Conservation (phyloP, 2,329 filamentous ascomycete genomes). For the Monilinia vaccinii-corymbosi region DNA sequence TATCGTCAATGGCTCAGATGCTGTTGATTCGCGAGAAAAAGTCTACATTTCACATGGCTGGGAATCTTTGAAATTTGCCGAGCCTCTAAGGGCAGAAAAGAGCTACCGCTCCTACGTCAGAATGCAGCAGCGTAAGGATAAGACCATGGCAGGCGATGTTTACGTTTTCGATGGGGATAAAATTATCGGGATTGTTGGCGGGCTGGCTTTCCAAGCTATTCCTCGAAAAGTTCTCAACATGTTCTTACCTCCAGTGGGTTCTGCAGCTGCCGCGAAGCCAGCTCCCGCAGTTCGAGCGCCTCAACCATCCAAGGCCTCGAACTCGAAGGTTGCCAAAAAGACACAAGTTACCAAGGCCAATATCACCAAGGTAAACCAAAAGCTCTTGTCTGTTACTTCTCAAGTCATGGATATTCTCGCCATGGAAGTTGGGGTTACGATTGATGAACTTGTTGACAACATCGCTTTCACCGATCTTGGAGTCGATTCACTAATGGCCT, state of each 20-base stretch:
- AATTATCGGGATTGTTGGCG: conserved; percentile 31
- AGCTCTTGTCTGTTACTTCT: conserved; percentile 26
- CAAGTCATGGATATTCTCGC: conserved; percentile 44
- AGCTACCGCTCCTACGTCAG: conserved; percentile 48
- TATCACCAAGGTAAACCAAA: conserved; percentile 20
- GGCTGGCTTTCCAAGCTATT: conserved; percentile 34
- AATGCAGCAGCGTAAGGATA: conserved; percentile 31
- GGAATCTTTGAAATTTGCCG: conserved; percentile 41
- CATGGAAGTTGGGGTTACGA: conserved; percentile 43
- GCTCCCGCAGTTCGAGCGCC: conserved; percentile 23
- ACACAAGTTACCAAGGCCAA: conserved; percentile 3
- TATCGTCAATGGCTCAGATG: conserved; percentile 42
- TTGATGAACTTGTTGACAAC: conserved; percentile 40
- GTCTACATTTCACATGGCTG: conserved; percentile 52
- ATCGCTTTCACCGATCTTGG: conserved; percentile 50
- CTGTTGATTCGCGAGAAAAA: conserved; percentile 42
- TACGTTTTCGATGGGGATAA: conserved; percentile 30
- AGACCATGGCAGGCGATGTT: conserved; percentile 36
- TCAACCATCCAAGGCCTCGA: not conserved
- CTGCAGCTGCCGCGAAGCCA: conserved; percentile 26
- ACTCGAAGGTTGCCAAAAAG: conserved; percentile 6
- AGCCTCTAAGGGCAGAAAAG: conserved; percentile 36
- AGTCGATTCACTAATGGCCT: conserved; percentile 49
- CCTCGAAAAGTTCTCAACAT: conserved; percentile 9
- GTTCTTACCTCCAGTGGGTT: conserved; percentile 4